Percentiles rank a stretch among this genome's conserved stretches.
Evolutionary conservation across 2,329 filamentous ascomycete species (phyloP).

Genomic region (Fusarium poae): DNA sequence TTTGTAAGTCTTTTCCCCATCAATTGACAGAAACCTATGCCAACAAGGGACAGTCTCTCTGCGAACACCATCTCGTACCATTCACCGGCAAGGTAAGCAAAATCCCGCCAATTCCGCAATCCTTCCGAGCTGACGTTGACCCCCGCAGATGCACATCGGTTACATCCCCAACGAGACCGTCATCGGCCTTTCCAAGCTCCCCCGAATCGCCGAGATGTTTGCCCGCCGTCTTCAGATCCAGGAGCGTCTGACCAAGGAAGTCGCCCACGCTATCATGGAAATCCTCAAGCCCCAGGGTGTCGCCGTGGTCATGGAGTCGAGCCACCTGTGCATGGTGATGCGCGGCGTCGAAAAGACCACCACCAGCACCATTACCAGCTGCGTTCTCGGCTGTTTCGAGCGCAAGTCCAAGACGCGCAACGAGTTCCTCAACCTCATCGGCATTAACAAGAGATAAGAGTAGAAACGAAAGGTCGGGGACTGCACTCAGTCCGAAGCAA

Average conservation of each 20-base stretch:
- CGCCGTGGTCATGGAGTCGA: conserved; percentile 96
- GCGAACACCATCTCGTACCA: conserved; percentile 97
- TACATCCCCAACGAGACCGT: conserved; percentile 95
- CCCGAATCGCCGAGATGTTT: conserved; percentile 97
- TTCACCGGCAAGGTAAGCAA: conserved; percentile 87
- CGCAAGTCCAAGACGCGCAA: conserved; percentile 93
- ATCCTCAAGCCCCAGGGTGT: conserved; percentile 94
- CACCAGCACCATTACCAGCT: conserved; percentile 91
- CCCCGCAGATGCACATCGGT: conserved; percentile 91
- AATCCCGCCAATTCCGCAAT: conserved; percentile 3
- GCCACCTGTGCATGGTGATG: conserved; percentile 99
- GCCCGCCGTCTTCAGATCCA: conserved; percentile 93
- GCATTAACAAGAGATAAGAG: conserved; percentile 67
- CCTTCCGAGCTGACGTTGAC: conserved; percentile 13
- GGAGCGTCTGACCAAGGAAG: conserved; percentile 95
- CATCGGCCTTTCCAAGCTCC: conserved; percentile 94
- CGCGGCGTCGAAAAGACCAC: conserved; percentile 94
- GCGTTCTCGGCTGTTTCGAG: conserved; percentile 96
- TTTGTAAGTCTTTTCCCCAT: conserved; percentile 54
- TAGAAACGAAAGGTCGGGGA: conserved; percentile 1
- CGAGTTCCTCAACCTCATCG: conserved; percentile 88
- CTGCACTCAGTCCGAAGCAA: conserved; percentile 8
- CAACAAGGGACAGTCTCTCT: conserved; percentile 72
- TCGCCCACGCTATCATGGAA: conserved; percentile 93
- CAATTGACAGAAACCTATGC: neutral